Percentiles rank a stretch among this genome's conserved stretches.
Conservation (phyloP, 352 stramenopile species). For the Globisporangium solare region DNA sequence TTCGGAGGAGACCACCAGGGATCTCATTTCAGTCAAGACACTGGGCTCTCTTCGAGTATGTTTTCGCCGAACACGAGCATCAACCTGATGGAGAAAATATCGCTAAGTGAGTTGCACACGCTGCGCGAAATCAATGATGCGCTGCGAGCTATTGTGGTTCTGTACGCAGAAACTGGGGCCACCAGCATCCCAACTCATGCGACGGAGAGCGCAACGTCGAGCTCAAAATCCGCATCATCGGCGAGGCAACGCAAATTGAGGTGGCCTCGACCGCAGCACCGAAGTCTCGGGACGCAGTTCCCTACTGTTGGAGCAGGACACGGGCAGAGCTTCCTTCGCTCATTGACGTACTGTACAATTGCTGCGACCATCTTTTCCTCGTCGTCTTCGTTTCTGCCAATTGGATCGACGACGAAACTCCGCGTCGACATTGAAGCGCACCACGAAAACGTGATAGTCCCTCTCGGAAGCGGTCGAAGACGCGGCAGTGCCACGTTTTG, state of each 20-base stretch:
- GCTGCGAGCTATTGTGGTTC: conserved; percentile 29
- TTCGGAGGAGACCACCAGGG: neutral
- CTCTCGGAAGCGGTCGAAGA: conserved; percentile 26
- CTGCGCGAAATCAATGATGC: conserved; percentile 32
- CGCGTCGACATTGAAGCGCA: conserved; percentile 1
- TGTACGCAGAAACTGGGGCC: conserved; percentile 28
- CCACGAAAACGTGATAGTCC: conserved; percentile 1
- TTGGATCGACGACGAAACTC: conserved; percentile 3
- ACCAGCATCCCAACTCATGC: conserved; percentile 1
- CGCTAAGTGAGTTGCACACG: conserved; percentile 26
- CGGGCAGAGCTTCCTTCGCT: conserved; percentile 22
- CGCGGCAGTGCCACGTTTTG: conserved; percentile 14
- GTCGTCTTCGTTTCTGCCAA: conserved; percentile 16
- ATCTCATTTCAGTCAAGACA: neutral
- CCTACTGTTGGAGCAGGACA: conserved; percentile 4
- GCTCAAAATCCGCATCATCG: neutral
- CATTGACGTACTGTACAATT: conserved; percentile 41
- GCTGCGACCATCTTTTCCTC: conserved; percentile 18
- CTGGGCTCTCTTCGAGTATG: neutral
- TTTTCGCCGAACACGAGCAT: neutral
- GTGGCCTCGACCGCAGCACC: neutral
- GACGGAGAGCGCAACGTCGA: neutral
- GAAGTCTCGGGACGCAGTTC: conserved; percentile 27
- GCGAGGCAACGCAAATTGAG: conserved; percentile 1
- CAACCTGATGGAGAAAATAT: conserved; percentile 31